A percentile compares a stretch with the other conserved stretches of the same genome.
phyloP scores from a whole-genome alignment of 2,329 filamentous ascomycete genomes.

The Saccharata proteae region DNA sequence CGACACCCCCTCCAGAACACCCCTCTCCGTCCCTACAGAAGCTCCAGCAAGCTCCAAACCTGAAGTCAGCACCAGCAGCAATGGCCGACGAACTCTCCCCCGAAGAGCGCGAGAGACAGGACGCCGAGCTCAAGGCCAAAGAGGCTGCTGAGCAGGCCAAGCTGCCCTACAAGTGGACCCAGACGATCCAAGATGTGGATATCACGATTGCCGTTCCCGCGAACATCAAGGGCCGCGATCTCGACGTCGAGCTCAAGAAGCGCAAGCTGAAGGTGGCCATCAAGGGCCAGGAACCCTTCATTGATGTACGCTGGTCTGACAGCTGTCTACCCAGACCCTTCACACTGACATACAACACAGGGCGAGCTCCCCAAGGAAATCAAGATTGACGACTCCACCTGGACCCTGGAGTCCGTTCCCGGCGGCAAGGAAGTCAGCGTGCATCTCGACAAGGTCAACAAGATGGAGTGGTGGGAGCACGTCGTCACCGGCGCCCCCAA shows the following conservation, averaged over 20 bases:
- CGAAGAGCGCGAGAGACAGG: conserved; percentile 39
- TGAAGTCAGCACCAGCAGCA: background rate
- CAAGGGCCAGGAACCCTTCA: conserved; percentile 78
- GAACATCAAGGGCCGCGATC: conserved; percentile 73
- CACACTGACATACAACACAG: conserved; percentile 34
- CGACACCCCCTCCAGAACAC: too few relatives aligned
- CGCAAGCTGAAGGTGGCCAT: conserved; percentile 64
- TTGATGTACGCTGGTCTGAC: conserved; percentile 47
- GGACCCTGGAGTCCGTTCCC: conserved; percentile 67
- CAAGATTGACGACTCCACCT: conserved; percentile 76
- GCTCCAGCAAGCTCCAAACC: conserved; percentile 1
- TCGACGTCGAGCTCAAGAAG: conserved; percentile 74
- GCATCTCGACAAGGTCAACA: conserved; percentile 90
- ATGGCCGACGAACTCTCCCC: background rate
- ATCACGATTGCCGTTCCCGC: conserved; percentile 65
- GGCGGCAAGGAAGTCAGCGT: conserved; percentile 64
- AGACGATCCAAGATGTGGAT: conserved; percentile 82
- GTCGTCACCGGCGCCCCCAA: conserved; percentile 76
- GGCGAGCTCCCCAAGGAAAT: conserved; percentile 75
- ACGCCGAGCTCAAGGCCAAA: conserved; percentile 50
- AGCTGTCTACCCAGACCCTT: conserved; percentile 1
- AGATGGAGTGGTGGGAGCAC: conserved; percentile 97
- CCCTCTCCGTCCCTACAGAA: too few relatives aligned
- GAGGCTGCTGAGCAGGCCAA: conserved; percentile 80
- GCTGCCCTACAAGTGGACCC: conserved; percentile 94